Evolutionary conservation across 228 moss, liverwort and hornwort species (phyloP), one percentile per base, ranked within the genome.

Genomic region (Sphagnum magellanicum): DNA sequence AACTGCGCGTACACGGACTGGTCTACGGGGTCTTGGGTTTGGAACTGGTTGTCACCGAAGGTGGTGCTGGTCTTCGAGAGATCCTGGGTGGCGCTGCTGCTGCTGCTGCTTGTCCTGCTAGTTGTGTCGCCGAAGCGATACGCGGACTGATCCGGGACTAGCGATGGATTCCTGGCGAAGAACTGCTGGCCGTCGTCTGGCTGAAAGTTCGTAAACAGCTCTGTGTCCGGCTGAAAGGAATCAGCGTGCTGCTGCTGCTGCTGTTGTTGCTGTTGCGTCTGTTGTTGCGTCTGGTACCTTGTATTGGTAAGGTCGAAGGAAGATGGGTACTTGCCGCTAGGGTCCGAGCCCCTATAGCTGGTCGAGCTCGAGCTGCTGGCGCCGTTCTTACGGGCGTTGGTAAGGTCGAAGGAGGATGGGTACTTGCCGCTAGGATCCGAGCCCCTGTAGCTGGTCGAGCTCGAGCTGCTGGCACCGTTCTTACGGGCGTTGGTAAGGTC

Each of bases 181-280:
- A 86, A 86, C 52, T 82, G 77, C 16, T 82, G 82, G 0, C 75
- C 86, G 67, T 73, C 82, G 73, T 86, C 79, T 4, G 86, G 86
- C 32, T 32, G 32, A 32, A 32, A 32, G 32, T 32, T 32, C 32
- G 32, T 32, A 32, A 32, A 32, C 32, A 32, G 32, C 32, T 32
- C 32, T 32, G 32, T 32, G 32, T 32, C 32, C 32, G 32, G 32
- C 32, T 32, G 32, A 32, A 32, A 32, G 32, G 32, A 32, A 32
- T 32, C 32, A 32, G 32, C 32, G 32, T 32, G 32, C 32, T 32
- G 32, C 32, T 32, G 32, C 32, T 32, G 32, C 32, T 32, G 32
- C 32, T 32, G 32, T 32, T 32, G 32, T 32, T 32, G 32, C 32
- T 32, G 32, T 32, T 32, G 32, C 32, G 32, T 32, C 32, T 32